Conservation (phyloP, 768 basidiomycete genomes). For the Russula abietina region DNA sequence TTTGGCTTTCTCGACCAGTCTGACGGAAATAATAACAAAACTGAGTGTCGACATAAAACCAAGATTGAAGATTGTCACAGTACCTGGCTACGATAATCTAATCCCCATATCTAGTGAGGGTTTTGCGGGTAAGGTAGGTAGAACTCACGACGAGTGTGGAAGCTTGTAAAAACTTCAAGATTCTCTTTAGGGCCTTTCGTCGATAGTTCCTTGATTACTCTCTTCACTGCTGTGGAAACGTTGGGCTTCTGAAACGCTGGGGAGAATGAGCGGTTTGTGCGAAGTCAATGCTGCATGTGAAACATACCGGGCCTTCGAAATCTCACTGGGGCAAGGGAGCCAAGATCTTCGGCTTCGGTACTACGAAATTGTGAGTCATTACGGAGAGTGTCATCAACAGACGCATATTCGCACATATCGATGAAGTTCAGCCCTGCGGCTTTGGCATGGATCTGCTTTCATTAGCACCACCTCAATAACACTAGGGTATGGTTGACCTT, state of each 20-base stretch:
- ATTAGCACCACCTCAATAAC: not conserved
- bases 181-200: slow-evolving; percentile 59
- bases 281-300: not conserved
- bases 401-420: slow-evolving; percentile 57
- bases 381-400: not conserved
- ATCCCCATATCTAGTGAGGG: slow-evolving; percentile 27
- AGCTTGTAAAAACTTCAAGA: slow-evolving; percentile 61
- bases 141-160: slow-evolving; percentile 63
- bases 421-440: slow-evolving; percentile 77
- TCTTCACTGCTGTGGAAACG: slow-evolving; percentile 50
- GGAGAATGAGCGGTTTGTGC: slow-evolving; percentile 28
- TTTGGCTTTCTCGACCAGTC: slow-evolving; percentile 72
- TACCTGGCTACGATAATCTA: slow-evolving; percentile 75
- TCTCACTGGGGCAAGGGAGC: not conserved
- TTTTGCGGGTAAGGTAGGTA: slow-evolving; percentile 12
- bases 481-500: slow-evolving; percentile 47
- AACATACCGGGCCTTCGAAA: not conserved
- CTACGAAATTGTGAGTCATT: slow-evolving; percentile 14
- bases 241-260: slow-evolving; percentile 54
- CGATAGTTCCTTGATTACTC: slow-evolving; percentile 62
- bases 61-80: not conserved
- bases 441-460: slow-evolving; percentile 63
- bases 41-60: slow-evolving; percentile 15
- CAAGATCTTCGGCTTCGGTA: slow-evolving; percentile 24
- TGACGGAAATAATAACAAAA: slow-evolving; percentile 28